Conservation (phyloP, 495 filamentous ascomycete genomes). For the Aspergillus saccharolyticus region DNA sequence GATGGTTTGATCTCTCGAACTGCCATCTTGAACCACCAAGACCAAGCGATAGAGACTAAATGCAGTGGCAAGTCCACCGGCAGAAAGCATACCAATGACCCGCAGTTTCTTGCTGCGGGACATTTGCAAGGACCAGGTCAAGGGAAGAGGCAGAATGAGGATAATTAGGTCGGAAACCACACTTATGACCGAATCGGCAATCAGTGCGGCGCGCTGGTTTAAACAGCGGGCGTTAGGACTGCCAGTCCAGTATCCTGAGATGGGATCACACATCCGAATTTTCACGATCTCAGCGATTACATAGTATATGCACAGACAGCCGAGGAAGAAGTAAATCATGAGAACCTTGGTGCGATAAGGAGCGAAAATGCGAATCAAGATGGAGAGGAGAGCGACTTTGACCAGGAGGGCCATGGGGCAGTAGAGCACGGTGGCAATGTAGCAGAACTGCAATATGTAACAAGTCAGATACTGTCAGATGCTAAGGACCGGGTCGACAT, state of each 20-base stretch:
- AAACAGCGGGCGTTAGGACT: conserved; percentile 28
- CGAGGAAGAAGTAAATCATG: conserved; percentile 43
- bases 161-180: conserved; percentile 44
- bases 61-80: conserved; percentile 43
- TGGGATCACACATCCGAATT: conserved; percentile 34
- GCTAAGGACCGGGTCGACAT: background rate
- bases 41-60: conserved; percentile 44
- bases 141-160: conserved; percentile 40
- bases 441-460: conserved; percentile 25
- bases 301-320: conserved; percentile 36
- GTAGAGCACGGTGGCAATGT: conserved; percentile 42
- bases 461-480: background rate
- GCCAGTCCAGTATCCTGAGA: conserved; percentile 28
- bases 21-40: conserved; percentile 33
- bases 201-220: conserved; percentile 37
- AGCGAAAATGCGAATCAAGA: conserved; percentile 44
- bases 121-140: conserved; percentile 47
- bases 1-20: conserved; percentile 32
- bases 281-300: conserved; percentile 30
- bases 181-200: conserved; percentile 46
- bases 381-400: conserved; percentile 45
- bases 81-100: conserved; percentile 40
- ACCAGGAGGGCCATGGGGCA: conserved; percentile 44
- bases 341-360: conserved; percentile 35
- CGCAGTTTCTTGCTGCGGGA: conserved; percentile 40